Evolutionary conservation across 202 grass and related monocot genomes (phyloP).

Genomic region (Setaria viridis): DNA sequence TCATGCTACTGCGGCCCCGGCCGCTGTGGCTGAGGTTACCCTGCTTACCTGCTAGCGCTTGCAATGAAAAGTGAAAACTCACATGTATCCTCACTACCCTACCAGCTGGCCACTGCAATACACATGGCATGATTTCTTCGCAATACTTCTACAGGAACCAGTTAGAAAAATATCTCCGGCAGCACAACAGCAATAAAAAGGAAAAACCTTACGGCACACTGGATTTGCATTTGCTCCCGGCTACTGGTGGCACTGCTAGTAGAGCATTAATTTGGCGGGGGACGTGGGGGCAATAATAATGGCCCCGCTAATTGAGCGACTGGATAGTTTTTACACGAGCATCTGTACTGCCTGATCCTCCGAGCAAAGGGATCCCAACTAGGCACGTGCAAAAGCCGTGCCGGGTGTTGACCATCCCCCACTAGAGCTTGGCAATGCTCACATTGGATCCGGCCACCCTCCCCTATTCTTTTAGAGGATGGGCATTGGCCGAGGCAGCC

Average conservation of each 20-base stretch:
- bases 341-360: conserved; percentile 1
- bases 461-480: not conserved
- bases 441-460: conserved; percentile 12
- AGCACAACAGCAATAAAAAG: not conserved
- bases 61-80: not conserved
- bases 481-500: not conserved
- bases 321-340: not conserved
- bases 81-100: not conserved
- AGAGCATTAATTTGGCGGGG: not conserved
- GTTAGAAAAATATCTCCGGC: not conserved
- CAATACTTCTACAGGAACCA: too few species aligned
- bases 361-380: not conserved
- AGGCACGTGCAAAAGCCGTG: conserved; percentile 8
- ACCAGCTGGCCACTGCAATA: not conserved
- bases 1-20: not conserved
- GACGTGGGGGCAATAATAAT: not conserved
- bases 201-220: not conserved
- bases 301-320: not conserved
- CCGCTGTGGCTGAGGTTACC: not conserved
- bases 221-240: not conserved
- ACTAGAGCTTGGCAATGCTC: too few species aligned
- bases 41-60: not conserved
- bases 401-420: not conserved
- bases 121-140: too few species aligned
- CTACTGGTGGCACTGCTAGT: not conserved